Evolutionary conservation across 768 basidiomycete genomes (phyloP).

Genomic region (Suillus lakei): DNA sequence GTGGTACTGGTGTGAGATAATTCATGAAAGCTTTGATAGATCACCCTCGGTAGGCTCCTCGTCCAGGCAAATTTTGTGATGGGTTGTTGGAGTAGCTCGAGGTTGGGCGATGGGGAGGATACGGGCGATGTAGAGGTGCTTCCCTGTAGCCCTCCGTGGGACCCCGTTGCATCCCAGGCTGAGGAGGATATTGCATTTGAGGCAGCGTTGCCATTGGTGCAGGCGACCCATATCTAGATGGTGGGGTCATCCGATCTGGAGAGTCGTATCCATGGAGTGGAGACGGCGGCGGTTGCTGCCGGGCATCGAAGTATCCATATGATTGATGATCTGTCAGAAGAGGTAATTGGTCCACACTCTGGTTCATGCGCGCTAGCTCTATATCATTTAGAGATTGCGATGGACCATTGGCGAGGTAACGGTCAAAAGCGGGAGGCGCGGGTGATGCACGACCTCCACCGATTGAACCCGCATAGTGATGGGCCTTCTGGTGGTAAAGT

Average conservation of each 20-base stretch:
- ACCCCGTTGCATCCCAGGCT: conserved; percentile 25
- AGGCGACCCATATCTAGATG: conserved; percentile 37
- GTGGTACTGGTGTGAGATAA: conserved; percentile 6
- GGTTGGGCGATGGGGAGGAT: conserved; percentile 30
- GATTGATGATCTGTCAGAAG: conserved; percentile 45
- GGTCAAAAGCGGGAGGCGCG: conserved; percentile 55
- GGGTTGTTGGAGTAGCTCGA: conserved; percentile 20
- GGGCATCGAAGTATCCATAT: conserved; percentile 18
- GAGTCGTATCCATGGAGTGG: conserved; percentile 31
- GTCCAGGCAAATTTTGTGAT: conserved; percentile 33
- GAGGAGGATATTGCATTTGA: conserved; percentile 45
- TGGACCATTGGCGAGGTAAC: conserved; percentile 60
- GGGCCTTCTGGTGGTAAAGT: conserved; percentile 46
- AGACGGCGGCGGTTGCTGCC: conserved; percentile 21
- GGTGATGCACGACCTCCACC: conserved; percentile 42
- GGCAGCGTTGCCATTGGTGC: conserved; percentile 44
- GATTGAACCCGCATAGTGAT: conserved; percentile 41
- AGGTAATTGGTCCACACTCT: conserved; percentile 58
- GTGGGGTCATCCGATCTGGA: conserved; percentile 20
- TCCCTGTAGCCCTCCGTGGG: conserved; percentile 51
- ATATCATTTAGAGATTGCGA: conserved; percentile 40
- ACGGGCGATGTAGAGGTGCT: conserved; percentile 67
- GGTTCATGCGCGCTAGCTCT: conserved; percentile 63
- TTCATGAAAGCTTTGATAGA: conserved; percentile 2
- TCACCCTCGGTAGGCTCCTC: conserved; percentile 31